phyloP scores from a whole-genome alignment of 2,329 filamentous ascomycete genomes.

The Lanzia echinophila region DNA sequence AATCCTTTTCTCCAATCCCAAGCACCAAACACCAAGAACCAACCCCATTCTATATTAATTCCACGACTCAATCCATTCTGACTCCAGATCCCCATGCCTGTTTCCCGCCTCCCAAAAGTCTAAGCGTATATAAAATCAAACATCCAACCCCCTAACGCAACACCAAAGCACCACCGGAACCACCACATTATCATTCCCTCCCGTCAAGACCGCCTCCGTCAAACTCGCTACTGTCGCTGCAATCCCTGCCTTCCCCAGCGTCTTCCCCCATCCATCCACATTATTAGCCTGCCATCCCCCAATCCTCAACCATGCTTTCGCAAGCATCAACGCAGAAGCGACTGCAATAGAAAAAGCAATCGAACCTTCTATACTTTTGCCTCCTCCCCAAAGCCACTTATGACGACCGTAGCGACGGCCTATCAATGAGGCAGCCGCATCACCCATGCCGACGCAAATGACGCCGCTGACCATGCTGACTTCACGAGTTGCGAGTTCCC shows the following conservation, averaged over 20 bases:
- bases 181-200: conserved; percentile 90
- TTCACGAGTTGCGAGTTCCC: conserved; percentile 69
- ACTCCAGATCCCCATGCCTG: too few species aligned
- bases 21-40: too few species aligned
- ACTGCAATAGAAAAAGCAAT: conserved; percentile 78
- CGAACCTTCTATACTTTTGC: conserved; percentile 88
- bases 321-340: conserved; percentile 62
- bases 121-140: too few species aligned
- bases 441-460: conserved; percentile 89
- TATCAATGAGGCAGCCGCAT: conserved; percentile 85
- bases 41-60: too few species aligned
- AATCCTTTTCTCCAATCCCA: too few species aligned
- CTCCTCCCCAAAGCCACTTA: conserved; percentile 96
- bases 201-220: conserved; percentile 90
- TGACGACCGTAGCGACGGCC: conserved; percentile 77
- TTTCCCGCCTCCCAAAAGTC: too few species aligned
- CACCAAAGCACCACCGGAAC: conserved; percentile 88
- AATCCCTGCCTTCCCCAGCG: conserved; percentile 53
- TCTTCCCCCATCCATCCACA: conserved; percentile 44
- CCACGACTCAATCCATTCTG: too few species aligned
- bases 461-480: conserved; percentile 89
- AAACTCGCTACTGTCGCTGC: conserved; percentile 79
- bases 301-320: conserved; percentile 65
- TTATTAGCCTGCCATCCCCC: conserved; percentile 79
- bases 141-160: conserved; percentile 65